A percentile compares a stretch with the other conserved stretches of the same genome.
phyloP scores from a whole-genome alignment of 108 stramenopile species.

The Mediolabrus comicus region DNA sequence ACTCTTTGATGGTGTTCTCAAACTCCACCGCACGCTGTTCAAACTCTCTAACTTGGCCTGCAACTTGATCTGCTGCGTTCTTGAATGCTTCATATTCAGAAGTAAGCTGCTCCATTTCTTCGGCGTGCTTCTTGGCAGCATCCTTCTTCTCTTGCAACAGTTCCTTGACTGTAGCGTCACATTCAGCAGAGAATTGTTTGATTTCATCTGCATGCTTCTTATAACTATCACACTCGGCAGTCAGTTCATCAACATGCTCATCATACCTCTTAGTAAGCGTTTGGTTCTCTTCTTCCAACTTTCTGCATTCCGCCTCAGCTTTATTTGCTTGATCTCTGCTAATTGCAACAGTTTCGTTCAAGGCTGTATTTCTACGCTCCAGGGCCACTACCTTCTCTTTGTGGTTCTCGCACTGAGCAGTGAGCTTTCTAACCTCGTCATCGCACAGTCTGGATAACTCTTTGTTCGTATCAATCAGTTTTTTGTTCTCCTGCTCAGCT shows the following conservation, averaged over 20 bases:
- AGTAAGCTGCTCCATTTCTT: slow-evolving; percentile 9
- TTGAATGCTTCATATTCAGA: background rate
- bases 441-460: background rate
- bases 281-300: background rate
- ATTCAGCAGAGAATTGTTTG: background rate
- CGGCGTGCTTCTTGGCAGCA: background rate
- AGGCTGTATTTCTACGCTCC: background rate
- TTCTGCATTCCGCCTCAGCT: background rate
- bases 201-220: background rate
- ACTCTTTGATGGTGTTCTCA: background rate
- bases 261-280: background rate
- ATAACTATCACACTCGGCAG: slow-evolving; percentile 1
- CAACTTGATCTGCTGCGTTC: background rate
- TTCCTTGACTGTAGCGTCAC: background rate
- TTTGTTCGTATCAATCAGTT: background rate
- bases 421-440: background rate
- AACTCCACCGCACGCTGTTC: background rate
- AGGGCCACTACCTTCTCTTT: background rate
- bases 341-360: background rate
- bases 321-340: background rate
- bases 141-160: slow-evolving; percentile 13
- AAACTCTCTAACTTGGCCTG: background rate
- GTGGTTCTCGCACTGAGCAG: background rate
- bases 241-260: background rate
- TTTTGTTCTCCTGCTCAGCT: slow-evolving; percentile 17